A percentile compares a stretch with the other conserved stretches of the same genome.
phyloP scores from a whole-genome alignment of 768 basidiomycete genomes.

The Termitomyces sp. region DNA sequence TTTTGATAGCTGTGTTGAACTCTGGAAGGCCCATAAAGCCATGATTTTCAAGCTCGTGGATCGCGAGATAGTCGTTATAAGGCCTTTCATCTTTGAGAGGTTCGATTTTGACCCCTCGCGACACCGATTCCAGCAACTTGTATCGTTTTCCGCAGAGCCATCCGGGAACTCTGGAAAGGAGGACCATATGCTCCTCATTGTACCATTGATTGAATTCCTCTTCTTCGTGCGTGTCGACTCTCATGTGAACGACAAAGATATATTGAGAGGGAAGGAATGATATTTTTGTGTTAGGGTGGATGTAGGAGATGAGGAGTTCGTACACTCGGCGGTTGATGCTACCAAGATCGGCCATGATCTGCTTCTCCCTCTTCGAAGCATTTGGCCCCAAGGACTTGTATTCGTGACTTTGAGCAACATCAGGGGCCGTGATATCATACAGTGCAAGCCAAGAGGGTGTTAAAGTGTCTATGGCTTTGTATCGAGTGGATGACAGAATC shows the following conservation, averaged over 20 bases:
- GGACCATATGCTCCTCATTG: slow-evolving; percentile 24
- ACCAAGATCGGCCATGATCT: slow-evolving; percentile 18
- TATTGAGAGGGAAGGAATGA: slow-evolving; percentile 15
- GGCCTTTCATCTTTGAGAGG: slow-evolving; percentile 4
- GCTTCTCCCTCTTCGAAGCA: slow-evolving; percentile 21
- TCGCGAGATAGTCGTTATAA: slow-evolving; percentile 8
- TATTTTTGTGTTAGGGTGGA: slow-evolving; percentile 12
- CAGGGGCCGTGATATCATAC: slow-evolving; percentile 23
- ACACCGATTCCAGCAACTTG: slow-evolving; percentile 14
- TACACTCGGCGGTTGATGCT: slow-evolving; percentile 24
- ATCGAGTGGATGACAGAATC: slow-evolving; percentile 20
- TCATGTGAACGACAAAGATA: slow-evolving; percentile 16
- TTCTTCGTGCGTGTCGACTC: slow-evolving; percentile 18
- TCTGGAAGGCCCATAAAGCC: slow-evolving; percentile 10
- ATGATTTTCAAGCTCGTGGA: slow-evolving; percentile 11
- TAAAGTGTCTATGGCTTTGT: slow-evolving; percentile 23
- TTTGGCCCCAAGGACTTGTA: slow-evolving; percentile 19
- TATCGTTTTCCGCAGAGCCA: slow-evolving; percentile 25
- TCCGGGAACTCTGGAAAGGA: slow-evolving; percentile 23
- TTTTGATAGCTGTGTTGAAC: slow-evolving; percentile 11
- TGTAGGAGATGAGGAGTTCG: slow-evolving; percentile 9
- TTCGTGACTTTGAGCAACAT: slow-evolving; percentile 16
- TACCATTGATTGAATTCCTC: slow-evolving; percentile 29
- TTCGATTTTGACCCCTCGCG: slow-evolving; percentile 7
- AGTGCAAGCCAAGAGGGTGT: slow-evolving; percentile 27